Percentiles rank a stretch among this genome's conserved stretches.
Evolutionary conservation across 176 grass and related monocot genomes (phyloP).

Genomic region (Miscanthus lutarioriparius): DNA sequence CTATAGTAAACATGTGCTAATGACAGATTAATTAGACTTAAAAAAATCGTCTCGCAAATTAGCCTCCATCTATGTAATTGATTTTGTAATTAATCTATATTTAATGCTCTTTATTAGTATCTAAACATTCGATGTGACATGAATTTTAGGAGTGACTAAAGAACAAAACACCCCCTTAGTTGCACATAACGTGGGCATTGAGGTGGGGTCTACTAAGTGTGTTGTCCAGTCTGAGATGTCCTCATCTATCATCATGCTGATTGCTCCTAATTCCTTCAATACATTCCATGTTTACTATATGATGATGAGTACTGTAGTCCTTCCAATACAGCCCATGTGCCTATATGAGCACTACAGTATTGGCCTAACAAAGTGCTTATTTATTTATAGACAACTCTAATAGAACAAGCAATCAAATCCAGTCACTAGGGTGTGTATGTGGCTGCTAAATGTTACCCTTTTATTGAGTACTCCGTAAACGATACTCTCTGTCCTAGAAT

Average conservation of each 20-base stretch:
- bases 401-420: background rate
- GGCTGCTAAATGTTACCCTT: background rate
- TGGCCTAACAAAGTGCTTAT: background rate
- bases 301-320: background rate
- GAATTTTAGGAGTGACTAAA: too few species aligned
- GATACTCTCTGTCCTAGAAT: background rate
- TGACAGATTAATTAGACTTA: too few species aligned
- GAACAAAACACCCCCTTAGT: too few species aligned
- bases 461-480: background rate
- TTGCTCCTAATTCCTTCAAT: background rate
- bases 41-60: too few species aligned
- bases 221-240: background rate
- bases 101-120: too few species aligned
- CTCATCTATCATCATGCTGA: background rate
- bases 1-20: too few species aligned
- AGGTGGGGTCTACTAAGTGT: background rate
- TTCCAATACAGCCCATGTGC: background rate
- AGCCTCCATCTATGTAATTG: too few species aligned
- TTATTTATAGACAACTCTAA: background rate
- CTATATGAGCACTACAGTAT: background rate
- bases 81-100: too few species aligned
- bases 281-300: background rate
- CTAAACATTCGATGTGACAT: too few species aligned
- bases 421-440: background rate
- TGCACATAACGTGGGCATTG: background rate